A percentile compares a stretch with the other conserved stretches of the same genome.
Evolutionary conservation across 2,329 filamentous ascomycete species (phyloP).

Genomic region (Didymella pinodella): DNA sequence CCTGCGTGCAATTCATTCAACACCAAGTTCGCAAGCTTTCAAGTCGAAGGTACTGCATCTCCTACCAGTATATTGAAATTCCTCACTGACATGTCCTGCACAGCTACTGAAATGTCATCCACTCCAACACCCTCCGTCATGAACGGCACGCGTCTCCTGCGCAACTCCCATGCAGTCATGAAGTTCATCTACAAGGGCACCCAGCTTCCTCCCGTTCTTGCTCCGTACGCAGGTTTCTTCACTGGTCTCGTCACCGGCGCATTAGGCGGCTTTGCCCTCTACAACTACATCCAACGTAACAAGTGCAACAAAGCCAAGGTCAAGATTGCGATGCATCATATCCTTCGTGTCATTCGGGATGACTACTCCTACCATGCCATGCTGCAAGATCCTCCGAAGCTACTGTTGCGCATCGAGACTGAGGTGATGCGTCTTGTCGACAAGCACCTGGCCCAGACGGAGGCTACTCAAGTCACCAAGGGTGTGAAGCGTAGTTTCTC

Average conservation of each 20-base stretch:
- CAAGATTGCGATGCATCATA: constrained; percentile 28
- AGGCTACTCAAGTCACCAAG: constrained; percentile 12
- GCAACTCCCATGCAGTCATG: constrained; percentile 11
- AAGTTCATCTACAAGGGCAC: constrained; percentile 16
- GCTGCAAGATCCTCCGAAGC: constrained; percentile 5
- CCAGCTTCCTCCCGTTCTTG: constrained; percentile 12
- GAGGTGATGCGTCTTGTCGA: constrained; percentile 18
- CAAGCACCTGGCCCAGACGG: constrained; percentile 13
- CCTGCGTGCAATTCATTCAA: not conserved
- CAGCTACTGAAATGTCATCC: not conserved
- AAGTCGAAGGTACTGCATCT: not conserved
- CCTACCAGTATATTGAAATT: not conserved
- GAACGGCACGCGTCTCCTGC: not conserved
- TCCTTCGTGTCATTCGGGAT: constrained; percentile 9
- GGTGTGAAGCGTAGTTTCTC: constrained; percentile 13
- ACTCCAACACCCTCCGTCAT: not conserved
- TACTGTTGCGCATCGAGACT: constrained; percentile 14
- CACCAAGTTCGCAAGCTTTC: not conserved
- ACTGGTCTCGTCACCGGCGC: constrained; percentile 10
- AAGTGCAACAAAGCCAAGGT: constrained; percentile 21
- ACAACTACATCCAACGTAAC: constrained; percentile 12
- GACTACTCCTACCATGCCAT: not conserved
- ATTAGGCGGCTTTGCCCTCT: not conserved
- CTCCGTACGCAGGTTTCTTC: constrained; percentile 12
- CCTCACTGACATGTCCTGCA: not conserved